Evolutionary conservation across 345 rosid species (phyloP).

Genomic region (Acer negundo): DNA sequence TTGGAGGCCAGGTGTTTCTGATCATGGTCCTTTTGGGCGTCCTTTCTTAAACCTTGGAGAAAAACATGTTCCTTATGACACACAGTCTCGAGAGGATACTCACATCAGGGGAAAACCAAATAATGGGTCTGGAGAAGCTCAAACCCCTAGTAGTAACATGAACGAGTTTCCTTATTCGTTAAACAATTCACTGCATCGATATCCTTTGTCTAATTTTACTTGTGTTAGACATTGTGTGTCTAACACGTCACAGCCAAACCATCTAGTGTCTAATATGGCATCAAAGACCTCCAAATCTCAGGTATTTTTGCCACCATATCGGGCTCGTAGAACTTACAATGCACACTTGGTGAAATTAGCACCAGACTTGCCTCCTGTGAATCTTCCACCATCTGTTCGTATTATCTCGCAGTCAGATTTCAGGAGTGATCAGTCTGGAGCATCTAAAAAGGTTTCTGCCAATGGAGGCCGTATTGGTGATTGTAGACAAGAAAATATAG

Average conservation of each 20-base stretch:
- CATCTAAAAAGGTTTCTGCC: conserved; percentile 33
- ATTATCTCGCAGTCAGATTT: conserved; percentile 73
- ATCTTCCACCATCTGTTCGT: conserved; percentile 91
- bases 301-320: conserved; percentile 41
- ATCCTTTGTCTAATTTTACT: conserved; percentile 22
- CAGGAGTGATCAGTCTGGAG: conserved; percentile 42
- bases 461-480: conserved; percentile 27
- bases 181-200: conserved; percentile 25
- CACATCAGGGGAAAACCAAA: conserved; percentile 36
- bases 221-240: conserved; percentile 25
- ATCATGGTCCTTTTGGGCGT: conserved; percentile 29
- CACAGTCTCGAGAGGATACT: conserved; percentile 23
- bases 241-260: conserved; percentile 26
- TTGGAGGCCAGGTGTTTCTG: conserved; percentile 65
- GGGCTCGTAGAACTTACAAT: conserved; percentile 45
- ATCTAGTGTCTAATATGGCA: conserved; percentile 31
- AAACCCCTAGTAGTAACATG: conserved; percentile 28
- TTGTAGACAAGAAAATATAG: conserved; percentile 43
- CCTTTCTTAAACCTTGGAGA: conserved; percentile 33
- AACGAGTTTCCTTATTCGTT: conserved; percentile 36
- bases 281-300: conserved; percentile 40
- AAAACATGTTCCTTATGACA: conserved; percentile 31
- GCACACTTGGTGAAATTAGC: conserved; percentile 79
- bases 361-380: conserved; percentile 90
- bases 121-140: conserved; percentile 34